These are phyloP conservation scores for Apiospora rasikravindrae DNA, from an alignment of 2,329 filamentous ascomycete genomes.

Conservation along the genomic window DNA sequence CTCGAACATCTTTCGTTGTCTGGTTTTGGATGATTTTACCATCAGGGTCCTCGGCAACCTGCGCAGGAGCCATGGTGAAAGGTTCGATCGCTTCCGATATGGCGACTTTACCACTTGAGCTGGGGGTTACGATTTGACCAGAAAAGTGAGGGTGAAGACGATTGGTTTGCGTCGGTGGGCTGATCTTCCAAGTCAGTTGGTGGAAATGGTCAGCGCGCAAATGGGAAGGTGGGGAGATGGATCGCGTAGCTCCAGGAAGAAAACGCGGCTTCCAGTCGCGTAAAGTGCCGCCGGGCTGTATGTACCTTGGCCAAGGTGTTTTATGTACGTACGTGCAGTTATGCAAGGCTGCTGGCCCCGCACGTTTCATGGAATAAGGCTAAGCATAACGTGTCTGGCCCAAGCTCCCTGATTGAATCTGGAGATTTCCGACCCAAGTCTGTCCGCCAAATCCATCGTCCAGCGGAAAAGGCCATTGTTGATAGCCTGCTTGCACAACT, in stretches of 20 bases:
- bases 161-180: background rate
- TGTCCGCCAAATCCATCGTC: background rate
- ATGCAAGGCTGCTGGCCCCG: background rate
- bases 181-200: background rate
- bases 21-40: slow-evolving; percentile 39
- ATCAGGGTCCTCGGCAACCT: slow-evolving; percentile 56
- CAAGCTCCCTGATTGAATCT: background rate
- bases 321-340: background rate
- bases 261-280: slow-evolving; percentile 14
- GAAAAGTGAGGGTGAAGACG: background rate
- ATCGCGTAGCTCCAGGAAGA: background rate
- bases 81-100: background rate
- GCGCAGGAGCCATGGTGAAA: slow-evolving; percentile 51
- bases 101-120: background rate
- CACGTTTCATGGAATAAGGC: background rate
- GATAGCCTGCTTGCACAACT: background rate
- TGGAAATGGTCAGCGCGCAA: background rate
- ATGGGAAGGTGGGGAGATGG: background rate
- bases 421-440: background rate
- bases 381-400: background rate
- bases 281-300: background rate
- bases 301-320: background rate
- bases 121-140: background rate
- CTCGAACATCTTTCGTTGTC: background rate
- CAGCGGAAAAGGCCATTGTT: background rate